Base-by-base conservation (phyloP, 768 basidiomycete genomes). In the Lactarius vividus region DNA sequence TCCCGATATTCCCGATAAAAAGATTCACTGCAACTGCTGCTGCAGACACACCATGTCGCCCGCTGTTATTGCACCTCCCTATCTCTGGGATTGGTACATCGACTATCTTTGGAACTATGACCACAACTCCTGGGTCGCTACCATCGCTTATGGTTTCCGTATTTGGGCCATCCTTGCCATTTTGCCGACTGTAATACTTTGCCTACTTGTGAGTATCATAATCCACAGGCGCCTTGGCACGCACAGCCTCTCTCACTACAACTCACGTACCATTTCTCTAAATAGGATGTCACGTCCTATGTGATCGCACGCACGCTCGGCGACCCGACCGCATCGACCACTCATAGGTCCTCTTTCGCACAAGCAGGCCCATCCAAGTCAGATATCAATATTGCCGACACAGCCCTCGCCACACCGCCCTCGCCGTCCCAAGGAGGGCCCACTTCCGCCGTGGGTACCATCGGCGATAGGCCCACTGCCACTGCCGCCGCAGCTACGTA, bases 291-390 rank as follows among this genome's bases (percentile, higher is more conserved):
- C 62, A 80, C 85, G 2, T 90, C 92, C 23, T 94, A 93, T 71
- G 85, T 87, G 64, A 89, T 94, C 73, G 92, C 89, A 15, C 87
- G 91, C 64, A 92, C 90, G 7, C 81, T 94, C 59, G 91, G 91
- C 39, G 83, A 84, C 66, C 85, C 87, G 59, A 88, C 87, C 73
- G 88, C 89, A 0, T 87, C 88, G 15, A 91, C 89, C 29, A 85
- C 83, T 74, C 89, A 88, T 70, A 81, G 80, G 66, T 62, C 66
- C 15, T 69, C 60, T 20, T 66, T 66, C 56, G 37, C 44, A 3
- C 46, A 49, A 4, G 42, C 39, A 0, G 37, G 53, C n/a, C 56
- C 49, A 28, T 31, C 37, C 16, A 57, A 62, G 7, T 35, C 60
- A 10, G 37, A 52, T n/a, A 15, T 11, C n/a, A 6, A 57, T 20